Evolutionary conservation across 1,284 basidiomycete genomes (phyloP).

Genomic region (Blastosporella zonata): DNA sequence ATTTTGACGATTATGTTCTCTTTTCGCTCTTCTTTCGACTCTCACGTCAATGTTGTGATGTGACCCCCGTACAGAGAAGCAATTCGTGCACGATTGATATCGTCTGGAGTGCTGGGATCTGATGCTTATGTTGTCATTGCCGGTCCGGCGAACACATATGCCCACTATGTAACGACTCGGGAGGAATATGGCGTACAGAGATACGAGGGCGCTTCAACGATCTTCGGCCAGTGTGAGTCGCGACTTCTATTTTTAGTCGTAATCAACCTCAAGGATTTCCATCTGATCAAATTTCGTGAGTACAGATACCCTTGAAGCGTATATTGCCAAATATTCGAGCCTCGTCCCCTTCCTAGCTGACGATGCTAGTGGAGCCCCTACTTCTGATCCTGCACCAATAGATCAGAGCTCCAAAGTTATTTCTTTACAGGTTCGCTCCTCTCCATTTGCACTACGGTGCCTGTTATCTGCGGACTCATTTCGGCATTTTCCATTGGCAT

Average conservation of each 20-base stretch:
- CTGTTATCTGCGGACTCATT: background rate
- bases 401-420: slow-evolving; percentile 68
- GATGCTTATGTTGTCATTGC: slow-evolving; percentile 74
- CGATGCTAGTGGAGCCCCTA: slow-evolving; percentile 40
- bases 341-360: slow-evolving; percentile 63
- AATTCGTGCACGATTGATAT: slow-evolving; percentile 60
- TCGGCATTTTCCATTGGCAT: slow-evolving; percentile 10
- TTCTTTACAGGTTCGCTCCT: slow-evolving; percentile 53
- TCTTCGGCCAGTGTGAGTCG: slow-evolving; percentile 70
- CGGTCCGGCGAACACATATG: slow-evolving; percentile 81
- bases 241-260: slow-evolving; percentile 4
- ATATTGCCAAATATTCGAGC: slow-evolving; percentile 73
- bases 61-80: slow-evolving; percentile 34
- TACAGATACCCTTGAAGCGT: slow-evolving; percentile 71
- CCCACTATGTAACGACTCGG: slow-evolving; percentile 70
- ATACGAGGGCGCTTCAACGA: slow-evolving; percentile 81
- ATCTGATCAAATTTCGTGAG: slow-evolving; percentile 10
- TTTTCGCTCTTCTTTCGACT: slow-evolving; percentile 12
- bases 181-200: slow-evolving; percentile 78
- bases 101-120: slow-evolving; percentile 56
- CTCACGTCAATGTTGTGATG: background rate
- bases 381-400: slow-evolving; percentile 62
- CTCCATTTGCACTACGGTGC: background rate
- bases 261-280: too few relatives aligned
- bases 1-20: slow-evolving; percentile 16